Evolutionary conservation across 768 basidiomycete species (phyloP), one percentile per base, ranked within the genome.

Genomic region (Leccinellum luteum): DNA sequence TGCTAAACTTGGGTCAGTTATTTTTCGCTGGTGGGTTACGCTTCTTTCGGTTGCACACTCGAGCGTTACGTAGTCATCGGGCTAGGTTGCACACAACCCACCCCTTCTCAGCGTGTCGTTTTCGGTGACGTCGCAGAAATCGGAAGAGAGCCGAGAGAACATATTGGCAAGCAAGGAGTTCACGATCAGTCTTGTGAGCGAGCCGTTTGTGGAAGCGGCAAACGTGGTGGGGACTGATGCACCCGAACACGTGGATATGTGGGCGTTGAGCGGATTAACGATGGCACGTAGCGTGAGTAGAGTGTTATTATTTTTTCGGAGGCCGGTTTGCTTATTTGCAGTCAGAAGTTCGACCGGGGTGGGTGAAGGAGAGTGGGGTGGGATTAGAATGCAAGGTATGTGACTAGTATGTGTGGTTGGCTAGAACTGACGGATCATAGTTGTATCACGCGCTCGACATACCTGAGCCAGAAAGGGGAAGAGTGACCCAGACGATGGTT

Each of bases 111-210:
- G 82, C 70, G 64, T 91, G 49, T 85, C 85, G 6, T 83, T 87
- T 67, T 74, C 75, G 25, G 64, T 79, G 47, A 75, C 76, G 21
- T 73, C 71, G 41, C 74, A 73, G 27, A 70, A 74, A 34, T 76
- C 78, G 38, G 83, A 85, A 66, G 86, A 90, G 66, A 86, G 85
- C 17, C 77, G 82, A 50, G 76, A 79, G 57, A 91, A 91, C 60
- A 86, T 90, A 60, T 69, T 81, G 50, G 73, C 75, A 0, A 86
- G 82, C 15, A 85, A 83, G 59, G 78, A 87, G 65, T 92, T 92
- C 69, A 85, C 84, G 8, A 81, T 86, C 51, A 87, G 83, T 64
- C 83, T 88, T 52, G 83, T 93, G 62, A 87, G 85, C 55, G 86
- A 90, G 68, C 72, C 82, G 0, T 82, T 85, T 61, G 71, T 78